Conservation (phyloP, 2,329 filamentous ascomycete species). For the Aspergillus neoniger region DNA sequence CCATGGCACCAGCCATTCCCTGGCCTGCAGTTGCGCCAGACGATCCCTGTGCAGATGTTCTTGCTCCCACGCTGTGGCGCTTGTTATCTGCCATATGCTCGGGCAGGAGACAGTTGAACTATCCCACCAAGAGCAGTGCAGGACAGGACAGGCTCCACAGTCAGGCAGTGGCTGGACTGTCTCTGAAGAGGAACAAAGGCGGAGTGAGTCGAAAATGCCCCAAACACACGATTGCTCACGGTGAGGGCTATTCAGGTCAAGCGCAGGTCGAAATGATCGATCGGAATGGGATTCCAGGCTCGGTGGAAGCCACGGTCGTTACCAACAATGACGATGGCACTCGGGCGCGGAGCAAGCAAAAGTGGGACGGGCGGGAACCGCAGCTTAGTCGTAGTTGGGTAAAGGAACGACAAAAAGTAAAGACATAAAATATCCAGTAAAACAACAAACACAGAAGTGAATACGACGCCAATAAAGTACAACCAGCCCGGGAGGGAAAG, state of each 20-base stretch:
- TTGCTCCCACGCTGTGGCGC: conserved; percentile 57
- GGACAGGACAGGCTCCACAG: background rate
- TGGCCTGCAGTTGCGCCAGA: conserved; percentile 40
- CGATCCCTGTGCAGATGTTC: conserved; percentile 42
- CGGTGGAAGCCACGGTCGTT: conserved; percentile 9
- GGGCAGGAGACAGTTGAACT: background rate
- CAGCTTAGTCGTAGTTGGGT: conserved; percentile 13
- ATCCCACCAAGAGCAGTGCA: background rate
- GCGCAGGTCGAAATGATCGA: background rate
- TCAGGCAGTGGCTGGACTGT: background rate
- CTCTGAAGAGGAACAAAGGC: background rate
- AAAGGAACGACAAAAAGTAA: conserved; percentile 24
- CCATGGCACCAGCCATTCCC: conserved; percentile 47
- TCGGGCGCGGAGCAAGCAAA: conserved; percentile 14
- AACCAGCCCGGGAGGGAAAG: conserved; percentile 3
- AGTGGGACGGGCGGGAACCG: conserved; percentile 25
- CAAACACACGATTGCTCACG: background rate
- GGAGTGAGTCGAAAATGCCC: background rate
- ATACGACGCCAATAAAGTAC: background rate
- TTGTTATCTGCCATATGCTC: conserved; percentile 59
- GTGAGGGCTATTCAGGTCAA: background rate
- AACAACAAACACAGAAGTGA: conserved; percentile 9
- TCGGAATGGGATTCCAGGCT: background rate
- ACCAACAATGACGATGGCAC: conserved; percentile 11
- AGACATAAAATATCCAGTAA: conserved; percentile 6